Evolutionary conservation across 2,329 filamentous ascomycete genomes (phyloP).

Genomic region (Diaporthe sp.): DNA sequence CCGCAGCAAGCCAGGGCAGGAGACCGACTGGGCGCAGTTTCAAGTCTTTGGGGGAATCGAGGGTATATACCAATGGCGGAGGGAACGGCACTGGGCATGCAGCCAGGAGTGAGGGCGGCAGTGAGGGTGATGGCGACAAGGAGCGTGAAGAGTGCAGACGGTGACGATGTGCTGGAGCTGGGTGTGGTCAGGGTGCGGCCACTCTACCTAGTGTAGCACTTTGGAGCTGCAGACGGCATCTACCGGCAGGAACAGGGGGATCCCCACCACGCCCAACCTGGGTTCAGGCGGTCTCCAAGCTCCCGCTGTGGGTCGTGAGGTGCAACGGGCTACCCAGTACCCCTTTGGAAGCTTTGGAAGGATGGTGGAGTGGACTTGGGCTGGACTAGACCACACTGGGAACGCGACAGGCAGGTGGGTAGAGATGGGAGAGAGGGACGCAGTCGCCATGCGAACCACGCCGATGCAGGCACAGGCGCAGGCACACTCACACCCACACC

Average conservation of each 20-base stretch:
- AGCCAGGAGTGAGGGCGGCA: background rate
- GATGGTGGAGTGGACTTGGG: too few relatives aligned
- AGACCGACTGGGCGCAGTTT: background rate
- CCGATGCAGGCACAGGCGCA: background rate
- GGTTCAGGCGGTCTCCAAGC: background rate
- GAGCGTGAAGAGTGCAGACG: background rate
- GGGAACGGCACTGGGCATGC: background rate
- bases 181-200: background rate
- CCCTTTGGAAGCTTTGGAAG: background rate
- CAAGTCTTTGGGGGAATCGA: background rate
- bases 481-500: background rate
- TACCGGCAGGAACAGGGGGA: conserved; percentile 9
- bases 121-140: background rate
- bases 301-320: background rate
- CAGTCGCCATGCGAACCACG: background rate
- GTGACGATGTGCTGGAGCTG: background rate
- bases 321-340: background rate
- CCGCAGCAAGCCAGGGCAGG: background rate
- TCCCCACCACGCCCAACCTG: background rate
- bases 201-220: background rate
- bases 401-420: background rate
- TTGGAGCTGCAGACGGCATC: conserved; percentile 1
- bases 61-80: conserved; percentile 1
- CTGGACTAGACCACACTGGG: background rate
- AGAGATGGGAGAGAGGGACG: background rate